Evolutionary conservation across 495 filamentous ascomycete species (phyloP).

Genomic region (Pyronema omphalodes): DNA sequence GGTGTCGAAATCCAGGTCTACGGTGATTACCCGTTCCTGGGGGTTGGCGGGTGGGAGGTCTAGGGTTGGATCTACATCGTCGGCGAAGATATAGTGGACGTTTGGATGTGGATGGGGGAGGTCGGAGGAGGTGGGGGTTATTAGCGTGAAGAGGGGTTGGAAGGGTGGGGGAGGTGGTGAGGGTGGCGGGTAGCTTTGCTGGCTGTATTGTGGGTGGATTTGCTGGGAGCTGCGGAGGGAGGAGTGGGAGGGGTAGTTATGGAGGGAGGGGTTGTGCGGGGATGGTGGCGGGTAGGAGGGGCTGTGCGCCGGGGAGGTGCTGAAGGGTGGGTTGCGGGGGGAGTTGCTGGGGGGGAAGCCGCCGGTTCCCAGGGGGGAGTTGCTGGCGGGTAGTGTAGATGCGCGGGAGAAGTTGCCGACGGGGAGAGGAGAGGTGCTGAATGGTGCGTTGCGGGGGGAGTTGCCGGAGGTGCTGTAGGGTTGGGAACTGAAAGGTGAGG

Average conservation of each 20-base stretch:
- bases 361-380: too few species aligned
- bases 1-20: constrained; percentile 33
- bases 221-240: constrained; percentile 24
- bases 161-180: constrained; percentile 23
- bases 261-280: not conserved
- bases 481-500: too few species aligned
- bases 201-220: constrained; percentile 47
- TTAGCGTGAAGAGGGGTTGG: constrained; percentile 23
- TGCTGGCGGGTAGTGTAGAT: too few species aligned
- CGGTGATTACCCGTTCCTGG: constrained; percentile 36
- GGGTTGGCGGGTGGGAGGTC: constrained; percentile 25
- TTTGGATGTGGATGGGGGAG: constrained; percentile 53
- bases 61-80: constrained; percentile 51
- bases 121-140: constrained; percentile 30
- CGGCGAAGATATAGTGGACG: constrained; percentile 78
- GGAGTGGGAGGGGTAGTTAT: constrained; percentile 6
- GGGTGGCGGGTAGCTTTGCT: constrained; percentile 11
- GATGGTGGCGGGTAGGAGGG: too few species aligned
- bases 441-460: too few species aligned
- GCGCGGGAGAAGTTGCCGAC: too few species aligned
- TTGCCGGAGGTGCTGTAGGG: too few species aligned
- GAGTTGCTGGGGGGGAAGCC: too few species aligned
- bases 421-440: too few species aligned
- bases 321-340: too few species aligned
- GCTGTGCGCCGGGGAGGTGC: too few species aligned